Conservation (phyloP, 148 eudicot species). For the Chenopodium berlandieri region DNA sequence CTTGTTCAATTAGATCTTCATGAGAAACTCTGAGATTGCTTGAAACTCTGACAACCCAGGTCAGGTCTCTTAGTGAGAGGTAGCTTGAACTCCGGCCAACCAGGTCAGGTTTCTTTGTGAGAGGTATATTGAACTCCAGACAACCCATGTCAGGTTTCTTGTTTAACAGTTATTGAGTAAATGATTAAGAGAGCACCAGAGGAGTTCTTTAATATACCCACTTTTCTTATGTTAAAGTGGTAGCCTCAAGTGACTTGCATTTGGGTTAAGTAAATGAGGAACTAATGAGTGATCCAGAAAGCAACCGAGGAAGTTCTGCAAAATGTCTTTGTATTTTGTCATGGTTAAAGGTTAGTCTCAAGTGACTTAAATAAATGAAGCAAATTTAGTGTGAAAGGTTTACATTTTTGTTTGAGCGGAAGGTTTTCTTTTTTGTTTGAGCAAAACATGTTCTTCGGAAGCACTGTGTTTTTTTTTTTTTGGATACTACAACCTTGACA, state of each 20-base stretch:
- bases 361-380: not conserved
- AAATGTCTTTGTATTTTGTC: not conserved
- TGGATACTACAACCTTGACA: not conserved
- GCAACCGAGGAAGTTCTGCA: not conserved
- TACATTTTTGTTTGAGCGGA: not conserved
- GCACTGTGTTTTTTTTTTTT: not conserved
- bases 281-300: too few species aligned
- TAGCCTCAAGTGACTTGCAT: too few species aligned
- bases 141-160: not conserved
- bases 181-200: not conserved
- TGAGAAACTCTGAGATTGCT: too few species aligned
- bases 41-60: too few species aligned
- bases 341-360: not conserved
- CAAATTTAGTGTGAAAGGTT: not conserved
- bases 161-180: not conserved
- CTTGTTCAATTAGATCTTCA: too few species aligned
- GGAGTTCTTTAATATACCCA: too few species aligned
- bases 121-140: not conserved
- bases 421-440: not conserved
- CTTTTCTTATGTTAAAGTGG: too few species aligned
- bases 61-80: too few species aligned
- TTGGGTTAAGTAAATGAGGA: too few species aligned
- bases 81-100: too few species aligned
- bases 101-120: not conserved
- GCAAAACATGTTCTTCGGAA: not conserved